Conservation (phyloP, 148 eudicot genomes). For the Agrostemma githago region DNA sequence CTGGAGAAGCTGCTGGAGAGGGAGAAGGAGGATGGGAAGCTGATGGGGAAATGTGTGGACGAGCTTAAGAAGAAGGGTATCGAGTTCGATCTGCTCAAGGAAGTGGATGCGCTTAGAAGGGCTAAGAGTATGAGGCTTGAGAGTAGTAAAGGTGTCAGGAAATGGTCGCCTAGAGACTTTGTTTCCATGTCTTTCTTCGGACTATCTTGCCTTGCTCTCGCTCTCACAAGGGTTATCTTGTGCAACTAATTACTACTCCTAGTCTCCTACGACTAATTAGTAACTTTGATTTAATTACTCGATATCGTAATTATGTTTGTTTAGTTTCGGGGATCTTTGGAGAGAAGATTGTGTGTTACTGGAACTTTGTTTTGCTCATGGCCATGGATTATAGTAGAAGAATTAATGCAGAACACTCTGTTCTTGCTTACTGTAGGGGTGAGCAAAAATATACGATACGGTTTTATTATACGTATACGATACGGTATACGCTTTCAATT, state of each 20-base stretch:
- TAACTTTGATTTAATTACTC: too few relatives aligned
- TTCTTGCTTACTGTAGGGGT: too few relatives aligned
- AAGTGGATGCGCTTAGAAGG: slow-evolving; percentile 65
- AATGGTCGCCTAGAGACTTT: slow-evolving; percentile 74
- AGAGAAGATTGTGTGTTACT: too few relatives aligned
- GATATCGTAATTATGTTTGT: too few relatives aligned
- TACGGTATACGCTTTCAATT: too few relatives aligned
- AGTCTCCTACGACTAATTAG: too few relatives aligned
- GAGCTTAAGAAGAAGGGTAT: slow-evolving; percentile 71
- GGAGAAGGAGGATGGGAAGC: slow-evolving; percentile 63
- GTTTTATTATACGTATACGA: too few relatives aligned
- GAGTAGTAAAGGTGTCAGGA: slow-evolving; percentile 37
- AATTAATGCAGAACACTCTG: too few relatives aligned
- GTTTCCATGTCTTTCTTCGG: slow-evolving; percentile 59
- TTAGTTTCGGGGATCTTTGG: too few relatives aligned
- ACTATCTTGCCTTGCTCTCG: slow-evolving; percentile 59
- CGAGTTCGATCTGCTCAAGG: slow-evolving; percentile 79
- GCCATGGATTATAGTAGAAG: too few relatives aligned
- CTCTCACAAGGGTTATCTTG: slow-evolving; percentile 55
- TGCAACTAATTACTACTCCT: slow-evolving; percentile 41
- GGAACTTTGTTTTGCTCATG: too few relatives aligned
- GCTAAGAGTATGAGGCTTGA: slow-evolving; percentile 72
- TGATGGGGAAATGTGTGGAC: slow-evolving; percentile 67
- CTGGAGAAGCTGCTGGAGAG: slow-evolving; percentile 60
- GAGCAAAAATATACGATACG: too few relatives aligned